These are phyloP conservation scores for Fusarium tjaetaba DNA, from an alignment of 2,329 filamentous ascomycete genomes.

Conservation along the genomic window DNA sequence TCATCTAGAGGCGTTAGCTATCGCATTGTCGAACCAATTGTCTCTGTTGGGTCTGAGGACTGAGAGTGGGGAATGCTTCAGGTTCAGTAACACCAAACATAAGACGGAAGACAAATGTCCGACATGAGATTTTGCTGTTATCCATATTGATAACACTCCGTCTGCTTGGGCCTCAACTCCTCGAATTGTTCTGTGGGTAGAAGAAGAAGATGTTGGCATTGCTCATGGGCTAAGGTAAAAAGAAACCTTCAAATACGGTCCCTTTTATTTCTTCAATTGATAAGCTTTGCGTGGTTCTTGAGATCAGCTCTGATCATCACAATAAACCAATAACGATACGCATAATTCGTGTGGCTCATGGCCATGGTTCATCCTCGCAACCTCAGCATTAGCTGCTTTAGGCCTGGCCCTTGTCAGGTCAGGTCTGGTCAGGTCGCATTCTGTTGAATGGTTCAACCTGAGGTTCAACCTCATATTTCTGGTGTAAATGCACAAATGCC, in stretches of 20 bases:
- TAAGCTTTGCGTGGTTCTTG: not conserved
- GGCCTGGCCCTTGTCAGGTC: slow-evolving; percentile 35
- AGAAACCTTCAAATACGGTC: not conserved
- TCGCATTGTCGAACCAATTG: slow-evolving; percentile 10
- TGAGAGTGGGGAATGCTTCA: slow-evolving; percentile 6
- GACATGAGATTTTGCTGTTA: not conserved
- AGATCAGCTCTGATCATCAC: not conserved
- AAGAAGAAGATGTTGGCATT: not conserved
- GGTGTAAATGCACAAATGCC: slow-evolving; percentile 46
- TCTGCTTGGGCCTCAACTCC: not conserved
- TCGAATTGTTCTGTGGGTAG: not conserved
- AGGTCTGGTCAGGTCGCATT: not conserved
- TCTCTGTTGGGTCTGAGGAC: not conserved
- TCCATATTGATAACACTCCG: not conserved
- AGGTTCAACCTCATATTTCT: slow-evolving; percentile 46
- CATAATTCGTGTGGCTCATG: slow-evolving; percentile 14
- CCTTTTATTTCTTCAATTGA: not conserved
- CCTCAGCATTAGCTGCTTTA: slow-evolving; percentile 39
- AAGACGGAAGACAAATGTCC: not conserved
- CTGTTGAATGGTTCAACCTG: slow-evolving; percentile 20
- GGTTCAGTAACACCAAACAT: not conserved
- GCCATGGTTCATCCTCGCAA: not conserved
- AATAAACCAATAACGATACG: slow-evolving; percentile 12
- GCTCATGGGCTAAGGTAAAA: not conserved
- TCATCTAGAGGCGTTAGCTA: slow-evolving; percentile 5